Conservation (phyloP, 805 yeast species). For the Hanseniaspora lachancei region DNA sequence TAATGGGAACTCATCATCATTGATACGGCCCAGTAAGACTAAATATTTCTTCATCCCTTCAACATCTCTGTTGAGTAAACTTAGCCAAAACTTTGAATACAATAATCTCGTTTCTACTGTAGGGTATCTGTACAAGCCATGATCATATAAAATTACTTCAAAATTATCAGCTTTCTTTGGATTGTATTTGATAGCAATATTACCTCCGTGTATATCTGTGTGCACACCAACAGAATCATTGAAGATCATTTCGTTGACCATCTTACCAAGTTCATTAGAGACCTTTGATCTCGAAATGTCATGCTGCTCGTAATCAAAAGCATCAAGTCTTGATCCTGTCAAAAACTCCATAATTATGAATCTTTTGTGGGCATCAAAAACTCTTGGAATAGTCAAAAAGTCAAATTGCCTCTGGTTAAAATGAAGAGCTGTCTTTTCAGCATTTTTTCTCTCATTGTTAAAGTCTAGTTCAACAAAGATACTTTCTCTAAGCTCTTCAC, state of each 20-base stretch:
- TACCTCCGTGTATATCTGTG: conserved; percentile 98
- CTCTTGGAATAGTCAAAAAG: conserved; percentile 55
- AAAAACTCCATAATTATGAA: conserved; percentile 80
- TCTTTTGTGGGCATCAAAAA: conserved; percentile 52
- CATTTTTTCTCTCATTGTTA: conserved; percentile 71
- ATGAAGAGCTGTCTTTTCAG: conserved; percentile 53
- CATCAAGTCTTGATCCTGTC: conserved; percentile 72
- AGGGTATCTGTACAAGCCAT: conserved; percentile 81
- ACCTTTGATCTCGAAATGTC: conserved; percentile 65
- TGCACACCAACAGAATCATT: conserved; percentile 84
- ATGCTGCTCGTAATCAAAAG: conserved; percentile 47
- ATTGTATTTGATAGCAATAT: conserved; percentile 57
- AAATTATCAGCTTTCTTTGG: conserved; percentile 44
- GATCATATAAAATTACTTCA: conserved; percentile 86
- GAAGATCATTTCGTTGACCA: conserved; percentile 90
- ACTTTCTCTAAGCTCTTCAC: conserved; percentile 78
- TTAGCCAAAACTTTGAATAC: conserved; percentile 87
- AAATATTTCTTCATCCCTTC: conserved; percentile 62
- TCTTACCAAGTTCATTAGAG: conserved; percentile 72
- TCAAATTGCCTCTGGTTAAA: conserved; percentile 32
- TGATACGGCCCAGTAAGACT: conserved; percentile 60
- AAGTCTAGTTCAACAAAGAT: conserved; percentile 88
- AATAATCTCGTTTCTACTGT: conserved; percentile 63
- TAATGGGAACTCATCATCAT: conserved; percentile 64
- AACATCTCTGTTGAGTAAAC: conserved; percentile 59